Evolutionary conservation across 2,329 filamentous ascomycete genomes (phyloP).

Genomic region (Alternaria atra): DNA sequence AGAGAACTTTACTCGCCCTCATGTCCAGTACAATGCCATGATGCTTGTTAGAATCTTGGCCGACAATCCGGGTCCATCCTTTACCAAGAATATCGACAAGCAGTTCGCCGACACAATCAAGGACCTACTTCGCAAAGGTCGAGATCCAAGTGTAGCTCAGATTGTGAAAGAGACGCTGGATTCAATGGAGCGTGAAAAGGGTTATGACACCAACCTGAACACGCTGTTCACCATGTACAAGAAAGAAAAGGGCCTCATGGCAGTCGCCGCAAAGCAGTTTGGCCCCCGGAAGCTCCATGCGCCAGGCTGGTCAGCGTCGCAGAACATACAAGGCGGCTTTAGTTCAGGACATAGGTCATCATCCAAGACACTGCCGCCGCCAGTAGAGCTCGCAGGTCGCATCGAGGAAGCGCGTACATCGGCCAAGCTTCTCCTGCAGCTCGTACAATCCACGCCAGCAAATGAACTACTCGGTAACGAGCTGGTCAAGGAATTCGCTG

Average conservation of each 20-base stretch:
- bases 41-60: constrained; percentile 93
- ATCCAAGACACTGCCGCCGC: constrained; percentile 63
- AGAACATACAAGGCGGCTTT: constrained; percentile 33
- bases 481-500: constrained; percentile 90
- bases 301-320: constrained; percentile 50
- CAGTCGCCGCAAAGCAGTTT: constrained; percentile 43
- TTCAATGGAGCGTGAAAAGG: constrained; percentile 75
- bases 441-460: constrained; percentile 84
- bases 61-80: constrained; percentile 89
- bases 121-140: constrained; percentile 74
- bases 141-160: constrained; percentile 80
- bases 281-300: constrained; percentile 56
- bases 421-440: constrained; percentile 89
- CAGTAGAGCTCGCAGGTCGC: constrained; percentile 79
- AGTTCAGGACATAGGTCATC: constrained; percentile 28
- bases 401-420: constrained; percentile 92
- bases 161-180: constrained; percentile 89
- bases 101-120: constrained; percentile 82
- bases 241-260: constrained; percentile 73
- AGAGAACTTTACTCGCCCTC: constrained; percentile 70
- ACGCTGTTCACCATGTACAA: constrained; percentile 85
- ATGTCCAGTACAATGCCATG: constrained; percentile 92
- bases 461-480: constrained; percentile 81
- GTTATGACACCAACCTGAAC: constrained; percentile 75
- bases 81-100: constrained; percentile 88